These are phyloP conservation scores for Lactarius hengduanensis DNA, from an alignment of 768 basidiomycete species.

Conservation along the genomic window DNA sequence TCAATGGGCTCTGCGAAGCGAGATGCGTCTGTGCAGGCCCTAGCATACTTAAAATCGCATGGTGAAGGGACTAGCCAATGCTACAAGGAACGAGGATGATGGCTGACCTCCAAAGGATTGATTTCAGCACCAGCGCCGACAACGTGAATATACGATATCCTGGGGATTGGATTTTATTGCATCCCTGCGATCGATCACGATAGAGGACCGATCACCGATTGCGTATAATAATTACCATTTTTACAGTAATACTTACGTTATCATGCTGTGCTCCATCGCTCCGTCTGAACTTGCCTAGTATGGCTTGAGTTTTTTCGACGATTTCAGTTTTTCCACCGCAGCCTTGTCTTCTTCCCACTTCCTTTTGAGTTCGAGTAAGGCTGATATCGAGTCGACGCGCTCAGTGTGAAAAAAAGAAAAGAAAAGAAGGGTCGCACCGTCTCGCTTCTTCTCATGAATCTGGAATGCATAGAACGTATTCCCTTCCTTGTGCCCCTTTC, in stretches of 20 bases:
- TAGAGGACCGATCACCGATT: neutral
- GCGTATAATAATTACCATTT: neutral
- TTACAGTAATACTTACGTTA: no score
- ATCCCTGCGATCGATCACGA: neutral
- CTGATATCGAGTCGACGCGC: slow-evolving; percentile 39
- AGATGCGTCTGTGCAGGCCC: slow-evolving; percentile 20
- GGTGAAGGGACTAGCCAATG: slow-evolving; percentile 5
- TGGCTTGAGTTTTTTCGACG: slow-evolving; percentile 80
- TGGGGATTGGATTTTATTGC: neutral
- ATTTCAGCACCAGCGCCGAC: neutral
- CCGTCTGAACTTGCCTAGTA: slow-evolving; percentile 52
- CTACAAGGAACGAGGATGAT: neutral
- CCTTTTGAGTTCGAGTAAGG: slow-evolving; percentile 59
- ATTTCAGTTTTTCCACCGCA: slow-evolving; percentile 77
- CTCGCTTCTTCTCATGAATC: slow-evolving; percentile 82
- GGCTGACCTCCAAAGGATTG: neutral
- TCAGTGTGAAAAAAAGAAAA: slow-evolving; percentile 9
- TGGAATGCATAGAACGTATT: slow-evolving; percentile 88
- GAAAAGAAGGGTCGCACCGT: slow-evolving; percentile 48
- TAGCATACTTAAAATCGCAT: slow-evolving; percentile 16
- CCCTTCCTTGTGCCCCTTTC: slow-evolving; percentile 66
- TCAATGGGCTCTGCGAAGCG: slow-evolving; percentile 19
- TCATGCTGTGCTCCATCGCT: neutral
- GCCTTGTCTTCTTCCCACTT: slow-evolving; percentile 90
- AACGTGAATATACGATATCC: neutral